Conservation (phyloP, 2,329 filamentous ascomycete genomes). For the Alternaria viburni region DNA sequence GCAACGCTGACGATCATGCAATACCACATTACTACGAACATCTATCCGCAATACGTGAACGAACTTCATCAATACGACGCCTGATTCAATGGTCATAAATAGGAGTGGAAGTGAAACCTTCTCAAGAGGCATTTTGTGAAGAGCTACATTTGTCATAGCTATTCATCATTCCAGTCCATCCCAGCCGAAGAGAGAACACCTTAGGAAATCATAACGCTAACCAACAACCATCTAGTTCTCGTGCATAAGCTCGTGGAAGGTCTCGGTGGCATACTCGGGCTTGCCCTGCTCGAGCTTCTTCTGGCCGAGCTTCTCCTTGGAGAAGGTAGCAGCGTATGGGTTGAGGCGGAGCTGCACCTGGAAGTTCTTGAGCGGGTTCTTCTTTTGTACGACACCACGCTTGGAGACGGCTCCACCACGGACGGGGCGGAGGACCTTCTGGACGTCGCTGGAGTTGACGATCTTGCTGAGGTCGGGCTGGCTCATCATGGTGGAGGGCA, state of each 20-base stretch:
- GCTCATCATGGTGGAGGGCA: conserved; percentile 88
- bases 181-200: conserved; percentile 35
- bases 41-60: neutral
- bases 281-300: conserved; percentile 68
- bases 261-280: conserved; percentile 61
- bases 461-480: conserved; percentile 96
- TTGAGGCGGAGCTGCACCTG: conserved; percentile 98
- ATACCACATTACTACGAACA: neutral
- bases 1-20: neutral
- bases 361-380: conserved; percentile 99
- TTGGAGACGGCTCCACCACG: conserved; percentile 91
- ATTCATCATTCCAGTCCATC: conserved; percentile 28
- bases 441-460: conserved; percentile 99
- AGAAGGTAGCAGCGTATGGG: conserved; percentile 92
- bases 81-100: conserved; percentile 2
- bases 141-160: conserved; percentile 40
- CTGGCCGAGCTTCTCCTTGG: conserved; percentile 82
- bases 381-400: conserved; percentile 94
- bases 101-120: conserved; percentile 26
- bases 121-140: conserved; percentile 30
- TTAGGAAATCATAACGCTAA: conserved; percentile 31
- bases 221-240: conserved; percentile 54
- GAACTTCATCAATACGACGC: neutral
- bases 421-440: conserved; percentile 90
- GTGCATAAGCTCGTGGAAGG: conserved; percentile 57